Evolutionary conservation across 305 asterid species (phyloP), one percentile per base, ranked within the genome.

Genomic region (Fraxinus albicans): DNA sequence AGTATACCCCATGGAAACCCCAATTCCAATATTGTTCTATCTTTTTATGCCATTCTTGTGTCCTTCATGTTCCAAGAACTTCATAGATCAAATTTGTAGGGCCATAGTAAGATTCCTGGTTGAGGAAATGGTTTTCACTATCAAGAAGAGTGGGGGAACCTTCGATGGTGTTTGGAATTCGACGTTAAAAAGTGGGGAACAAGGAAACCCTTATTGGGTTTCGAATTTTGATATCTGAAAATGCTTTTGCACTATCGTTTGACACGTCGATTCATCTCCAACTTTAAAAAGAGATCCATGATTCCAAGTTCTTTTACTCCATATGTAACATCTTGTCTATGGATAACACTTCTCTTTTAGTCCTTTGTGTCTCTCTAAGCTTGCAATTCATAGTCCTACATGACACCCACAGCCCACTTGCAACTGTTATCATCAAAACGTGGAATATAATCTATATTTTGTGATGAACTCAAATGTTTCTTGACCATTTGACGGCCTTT

Each of bases 81-180:
- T 27, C 13, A 72, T 80, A 73, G 17, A 15, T n/a, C 72, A 42
- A 60, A 35, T 44, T 75, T 63, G 80, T 84, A 38, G 80, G 77
- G 34, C 35, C 80, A 78, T 78, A 77, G 42, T 47, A 84, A 80
- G 83, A 87, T 84, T 82, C 86, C 76, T 77, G 47, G 80, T 55
- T 60, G 80, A 80, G 77, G 44, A 15, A 70, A 65, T 77, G 76
- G 80, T 58, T 31, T 42, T n/a, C 73, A 40, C 78, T 70, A 69
- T 79, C 40, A 12, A 69, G 73, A 67, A 27, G 19, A 69, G 75
- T 23, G 44, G 53, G 5, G 7, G 81, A 42, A 40, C 31, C 70
- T 17, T 3, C 60, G 12, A 35, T 33, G 4, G 70, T 21, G 33
- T 38, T 80, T 77, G 76, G 47, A 0, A 21, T 23, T 63, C 1